A percentile compares a stretch with the other conserved stretches of the same genome.
These are phyloP conservation scores for Mycena rosella DNA, from an alignment of 768 basidiomycete species.

Conservation along the genomic window DNA sequence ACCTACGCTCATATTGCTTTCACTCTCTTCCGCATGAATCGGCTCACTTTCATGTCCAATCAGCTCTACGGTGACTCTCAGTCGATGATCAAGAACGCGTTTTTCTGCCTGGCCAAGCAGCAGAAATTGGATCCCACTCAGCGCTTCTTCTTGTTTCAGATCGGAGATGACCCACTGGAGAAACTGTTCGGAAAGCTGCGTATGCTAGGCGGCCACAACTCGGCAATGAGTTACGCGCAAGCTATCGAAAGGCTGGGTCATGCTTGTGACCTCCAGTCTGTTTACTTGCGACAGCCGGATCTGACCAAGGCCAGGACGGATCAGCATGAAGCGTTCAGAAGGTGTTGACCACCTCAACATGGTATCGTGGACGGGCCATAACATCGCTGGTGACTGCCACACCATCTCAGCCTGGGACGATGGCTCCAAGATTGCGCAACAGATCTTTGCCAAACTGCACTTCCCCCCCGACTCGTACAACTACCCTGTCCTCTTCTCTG, in stretches of 20 bases:
- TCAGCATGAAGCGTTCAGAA: constrained; percentile 15
- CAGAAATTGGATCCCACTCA: no score
- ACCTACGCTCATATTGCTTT: no score
- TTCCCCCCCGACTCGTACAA: no score
- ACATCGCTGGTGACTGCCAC: constrained; percentile 8
- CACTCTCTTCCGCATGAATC: no score
- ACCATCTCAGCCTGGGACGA: background rate
- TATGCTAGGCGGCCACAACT: constrained; percentile 32
- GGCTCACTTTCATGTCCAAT: no score
- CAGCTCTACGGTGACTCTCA: no score
- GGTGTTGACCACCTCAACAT: constrained; percentile 25
- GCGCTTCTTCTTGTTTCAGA: no score
- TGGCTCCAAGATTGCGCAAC: no score
- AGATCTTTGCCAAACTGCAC: no score
- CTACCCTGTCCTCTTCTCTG: background rate
- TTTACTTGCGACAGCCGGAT: constrained; percentile 7
- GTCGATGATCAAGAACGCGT: no score
- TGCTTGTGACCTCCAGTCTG: constrained; percentile 14
- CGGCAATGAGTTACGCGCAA: constrained; percentile 17
- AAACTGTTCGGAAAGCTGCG: constrained; percentile 38
- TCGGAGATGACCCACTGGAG: constrained; percentile 47
- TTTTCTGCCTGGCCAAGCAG: no score
- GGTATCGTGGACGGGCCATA: constrained; percentile 13
- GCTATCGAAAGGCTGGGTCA: constrained; percentile 16
- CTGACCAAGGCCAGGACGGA: constrained; percentile 2